phyloP scores from a whole-genome alignment of 495 filamentous ascomycete genomes.

The Penicillium steckii region DNA sequence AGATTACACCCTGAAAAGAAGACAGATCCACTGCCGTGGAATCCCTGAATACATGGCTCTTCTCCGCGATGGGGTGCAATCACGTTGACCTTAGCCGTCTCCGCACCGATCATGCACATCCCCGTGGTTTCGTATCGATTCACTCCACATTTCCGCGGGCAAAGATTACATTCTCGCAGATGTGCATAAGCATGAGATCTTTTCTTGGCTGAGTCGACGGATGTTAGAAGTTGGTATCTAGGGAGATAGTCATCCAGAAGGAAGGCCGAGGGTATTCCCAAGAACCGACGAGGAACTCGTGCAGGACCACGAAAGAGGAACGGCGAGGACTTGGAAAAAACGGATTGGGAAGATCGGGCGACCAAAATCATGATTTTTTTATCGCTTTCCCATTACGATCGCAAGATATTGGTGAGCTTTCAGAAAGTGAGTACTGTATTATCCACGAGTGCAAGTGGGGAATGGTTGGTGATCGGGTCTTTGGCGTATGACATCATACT shows the following conservation, averaged over 20 bases:
- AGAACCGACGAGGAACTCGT: constrained; percentile 26
- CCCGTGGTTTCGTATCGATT: constrained; percentile 72
- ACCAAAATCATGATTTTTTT: constrained; percentile 17
- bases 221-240: constrained; percentile 59
- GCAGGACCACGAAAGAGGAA: constrained; percentile 6
- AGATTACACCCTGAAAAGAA: constrained; percentile 77
- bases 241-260: constrained; percentile 72
- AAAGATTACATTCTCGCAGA: constrained; percentile 72
- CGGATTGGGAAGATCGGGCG: constrained; percentile 3
- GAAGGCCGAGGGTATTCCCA: constrained; percentile 75
- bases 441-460: too few relatives aligned
- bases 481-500: too few relatives aligned
- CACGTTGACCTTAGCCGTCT: constrained; percentile 69
- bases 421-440: too few relatives aligned
- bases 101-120: constrained; percentile 68
- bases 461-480: too few relatives aligned
- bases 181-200: constrained; percentile 66
- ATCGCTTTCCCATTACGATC: too few relatives aligned
- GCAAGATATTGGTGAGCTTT: too few relatives aligned
- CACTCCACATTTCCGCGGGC: constrained; percentile 68
- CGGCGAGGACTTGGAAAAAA: background rate
- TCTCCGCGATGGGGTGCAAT: constrained; percentile 61
- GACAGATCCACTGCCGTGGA: constrained; percentile 69
- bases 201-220: constrained; percentile 60
- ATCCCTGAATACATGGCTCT: constrained; percentile 76